These are phyloP conservation scores for Cladosporium sp. DNA, from an alignment of 2,329 filamentous ascomycete species.

Conservation along the genomic window DNA sequence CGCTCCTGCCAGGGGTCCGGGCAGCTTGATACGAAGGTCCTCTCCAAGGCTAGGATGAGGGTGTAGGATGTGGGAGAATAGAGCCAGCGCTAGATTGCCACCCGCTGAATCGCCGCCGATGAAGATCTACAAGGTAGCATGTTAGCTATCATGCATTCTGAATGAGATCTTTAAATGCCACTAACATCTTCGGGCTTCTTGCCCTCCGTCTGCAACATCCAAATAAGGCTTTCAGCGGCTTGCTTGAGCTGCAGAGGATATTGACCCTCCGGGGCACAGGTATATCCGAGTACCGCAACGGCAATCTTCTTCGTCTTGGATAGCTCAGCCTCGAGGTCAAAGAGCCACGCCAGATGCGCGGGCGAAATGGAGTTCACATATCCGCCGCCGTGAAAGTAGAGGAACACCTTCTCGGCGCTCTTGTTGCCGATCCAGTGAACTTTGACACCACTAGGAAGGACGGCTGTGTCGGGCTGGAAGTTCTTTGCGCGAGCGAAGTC, in stretches of 20 bases:
- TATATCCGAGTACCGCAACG: conserved; percentile 52
- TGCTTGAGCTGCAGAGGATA: conserved; percentile 47
- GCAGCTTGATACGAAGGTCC: conserved; percentile 31
- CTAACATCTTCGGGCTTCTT: conserved; percentile 31
- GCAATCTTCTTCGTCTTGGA: conserved; percentile 33
- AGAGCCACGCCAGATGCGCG: conserved; percentile 46
- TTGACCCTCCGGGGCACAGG: conserved; percentile 43
- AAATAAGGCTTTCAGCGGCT: conserved; percentile 37
- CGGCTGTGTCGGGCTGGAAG: conserved; percentile 34
- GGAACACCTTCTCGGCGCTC: conserved; percentile 34
- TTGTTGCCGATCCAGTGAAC: conserved; percentile 43
- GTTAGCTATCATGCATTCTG: neutral
- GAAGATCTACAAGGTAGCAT: conserved; percentile 33
- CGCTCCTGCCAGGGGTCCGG: conserved; percentile 42
- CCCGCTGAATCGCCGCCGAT: conserved; percentile 50
- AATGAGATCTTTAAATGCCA: neutral
- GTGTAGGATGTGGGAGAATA: conserved; percentile 49
- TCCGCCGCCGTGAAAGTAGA: conserved; percentile 50
- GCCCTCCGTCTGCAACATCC: conserved; percentile 34
- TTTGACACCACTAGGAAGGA: conserved; percentile 38
- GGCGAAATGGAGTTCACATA: conserved; percentile 45
- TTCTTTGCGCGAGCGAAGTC: conserved; percentile 30
- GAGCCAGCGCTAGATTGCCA: conserved; percentile 41
- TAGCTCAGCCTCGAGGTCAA: conserved; percentile 39
- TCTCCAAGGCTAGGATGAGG: conserved; percentile 47